Percentiles rank a stretch among this genome's conserved stretches.
phyloP scores from a whole-genome alignment of 371 early-diverging fungal genomes.

The Globomyces sp. region DNA sequence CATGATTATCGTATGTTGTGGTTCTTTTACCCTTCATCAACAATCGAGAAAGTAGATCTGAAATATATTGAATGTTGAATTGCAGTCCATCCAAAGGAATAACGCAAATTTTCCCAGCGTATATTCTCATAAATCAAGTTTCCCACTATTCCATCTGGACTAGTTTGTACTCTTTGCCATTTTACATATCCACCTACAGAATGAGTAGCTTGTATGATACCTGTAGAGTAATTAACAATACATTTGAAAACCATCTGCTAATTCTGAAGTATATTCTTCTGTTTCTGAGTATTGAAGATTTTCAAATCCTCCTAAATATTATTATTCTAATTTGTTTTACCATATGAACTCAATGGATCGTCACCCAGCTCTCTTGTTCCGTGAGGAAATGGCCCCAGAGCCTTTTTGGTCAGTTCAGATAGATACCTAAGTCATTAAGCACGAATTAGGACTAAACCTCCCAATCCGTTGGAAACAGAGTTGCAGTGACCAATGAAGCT shows the following conservation, averaged over 20 bases:
- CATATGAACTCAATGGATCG: constrained; percentile 19
- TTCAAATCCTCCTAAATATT: constrained; percentile 51
- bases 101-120: not conserved
- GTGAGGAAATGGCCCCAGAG: constrained; percentile 13
- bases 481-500: too few species aligned
- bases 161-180: constrained; percentile 44
- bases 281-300: constrained; percentile 43
- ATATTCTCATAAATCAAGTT: constrained; percentile 1
- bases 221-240: too few species aligned
- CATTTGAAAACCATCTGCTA: constrained; percentile 39
- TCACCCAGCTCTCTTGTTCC: constrained; percentile 12
- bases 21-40: constrained; percentile 19
- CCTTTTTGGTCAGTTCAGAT: not conserved
- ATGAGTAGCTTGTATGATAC: too few species aligned
- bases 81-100: constrained; percentile 40
- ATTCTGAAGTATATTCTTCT: constrained; percentile 61
- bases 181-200: constrained; percentile 45
- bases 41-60: constrained; percentile 34
- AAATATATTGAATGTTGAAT: constrained; percentile 44
- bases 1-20: too few species aligned
- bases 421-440: too few species aligned
- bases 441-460: not conserved
- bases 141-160: constrained; percentile 11
- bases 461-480: not conserved
- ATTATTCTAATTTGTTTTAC: too few species aligned